Evolutionary conservation across 139 green algal species (phyloP).

Genomic region (Haematococcus sp.): DNA sequence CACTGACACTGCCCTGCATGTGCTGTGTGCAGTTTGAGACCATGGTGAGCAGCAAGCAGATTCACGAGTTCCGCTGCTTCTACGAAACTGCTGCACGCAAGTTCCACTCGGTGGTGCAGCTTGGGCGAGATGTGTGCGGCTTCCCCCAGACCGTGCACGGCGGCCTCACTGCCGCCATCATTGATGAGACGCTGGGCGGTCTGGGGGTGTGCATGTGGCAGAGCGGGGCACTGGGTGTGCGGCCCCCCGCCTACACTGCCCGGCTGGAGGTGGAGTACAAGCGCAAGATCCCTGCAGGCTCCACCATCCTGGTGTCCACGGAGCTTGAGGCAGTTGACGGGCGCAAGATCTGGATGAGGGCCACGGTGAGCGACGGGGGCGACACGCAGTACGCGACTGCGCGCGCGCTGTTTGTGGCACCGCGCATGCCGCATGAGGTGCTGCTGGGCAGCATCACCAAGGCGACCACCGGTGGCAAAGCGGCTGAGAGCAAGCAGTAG

Average conservation of each 20-base stretch:
- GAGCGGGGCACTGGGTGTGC: constrained; percentile 43
- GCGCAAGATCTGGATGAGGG: constrained; percentile 67
- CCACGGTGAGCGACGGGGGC: constrained; percentile 46
- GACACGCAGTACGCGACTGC: constrained; percentile 67
- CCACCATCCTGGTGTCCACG: constrained; percentile 33
- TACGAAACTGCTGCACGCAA: constrained; percentile 1
- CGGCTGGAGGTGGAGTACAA: constrained; percentile 75
- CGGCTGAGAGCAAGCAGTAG: too few relatives aligned
- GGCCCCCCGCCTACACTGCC: constrained; percentile 53
- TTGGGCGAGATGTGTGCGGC: constrained; percentile 22
- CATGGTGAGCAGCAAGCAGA: constrained; percentile 10
- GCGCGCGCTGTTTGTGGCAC: constrained; percentile 75
- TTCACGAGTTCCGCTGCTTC: constrained; percentile 25
- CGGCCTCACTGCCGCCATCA: constrained; percentile 17
- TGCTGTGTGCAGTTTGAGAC: constrained; percentile 21
- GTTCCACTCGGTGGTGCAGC: constrained; percentile 22
- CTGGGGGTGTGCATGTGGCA: constrained; percentile 17
- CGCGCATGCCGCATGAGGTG: too few relatives aligned
- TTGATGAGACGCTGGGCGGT: constrained; percentile 18
- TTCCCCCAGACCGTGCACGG: constrained; percentile 26
- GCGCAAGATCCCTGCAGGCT: constrained; percentile 44
- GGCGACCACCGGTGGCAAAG: too few relatives aligned
- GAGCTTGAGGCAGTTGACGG: not conserved
- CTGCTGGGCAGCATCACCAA: too few relatives aligned
- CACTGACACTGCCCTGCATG: not conserved